Evolutionary conservation across 306 rosid genomes (phyloP).

Genomic region (Pachyrhizus erosus): DNA sequence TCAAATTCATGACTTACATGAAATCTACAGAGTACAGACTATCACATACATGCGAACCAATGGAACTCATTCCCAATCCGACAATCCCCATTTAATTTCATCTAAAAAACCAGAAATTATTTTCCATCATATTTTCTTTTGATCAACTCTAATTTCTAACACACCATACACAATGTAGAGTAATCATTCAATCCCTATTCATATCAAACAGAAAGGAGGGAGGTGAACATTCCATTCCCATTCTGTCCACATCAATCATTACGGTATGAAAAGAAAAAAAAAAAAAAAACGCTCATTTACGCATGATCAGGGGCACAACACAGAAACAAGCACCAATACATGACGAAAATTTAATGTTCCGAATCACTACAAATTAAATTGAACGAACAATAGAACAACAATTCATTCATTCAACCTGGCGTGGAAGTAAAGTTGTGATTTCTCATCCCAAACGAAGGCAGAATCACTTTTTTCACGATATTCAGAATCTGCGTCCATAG

Average conservation of each 20-base stretch:
- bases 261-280: not conserved
- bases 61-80: not conserved
- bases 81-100: slow-evolving; percentile 5
- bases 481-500: slow-evolving; percentile 48
- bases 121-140: not conserved
- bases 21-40: not conserved
- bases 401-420: slow-evolving; percentile 58
- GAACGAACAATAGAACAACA: not conserved
- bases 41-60: not conserved
- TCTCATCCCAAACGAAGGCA: slow-evolving; percentile 79
- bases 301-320: not conserved
- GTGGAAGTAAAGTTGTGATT: slow-evolving; percentile 77
- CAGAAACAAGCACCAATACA: not conserved
- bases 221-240: not conserved
- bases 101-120: not conserved
- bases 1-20: slow-evolving; percentile 2
- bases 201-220: not conserved
- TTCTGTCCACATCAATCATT: not conserved
- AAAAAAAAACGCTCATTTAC: not conserved
- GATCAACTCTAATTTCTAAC: not conserved
- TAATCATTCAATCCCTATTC: not conserved
- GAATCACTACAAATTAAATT: not conserved
- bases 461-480: slow-evolving; percentile 47
- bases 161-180: not conserved
- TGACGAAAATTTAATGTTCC: not conserved